Percentiles rank a stretch among this genome's conserved stretches.
These are phyloP conservation scores for Drosera capensis DNA, from an alignment of 148 eudicot species.

Conservation along the genomic window DNA sequence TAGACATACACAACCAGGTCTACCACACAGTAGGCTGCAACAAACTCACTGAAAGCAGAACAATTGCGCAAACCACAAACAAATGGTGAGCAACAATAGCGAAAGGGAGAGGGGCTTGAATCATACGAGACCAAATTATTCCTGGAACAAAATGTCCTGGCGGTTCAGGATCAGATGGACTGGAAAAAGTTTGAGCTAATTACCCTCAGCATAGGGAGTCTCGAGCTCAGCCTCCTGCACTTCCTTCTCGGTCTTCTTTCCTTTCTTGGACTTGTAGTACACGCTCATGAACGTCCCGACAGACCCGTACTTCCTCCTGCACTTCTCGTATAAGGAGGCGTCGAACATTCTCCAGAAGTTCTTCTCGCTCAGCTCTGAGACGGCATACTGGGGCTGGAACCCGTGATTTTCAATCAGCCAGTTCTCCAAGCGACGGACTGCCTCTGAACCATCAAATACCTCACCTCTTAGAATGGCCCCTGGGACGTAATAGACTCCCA, in stretches of 20 bases:
- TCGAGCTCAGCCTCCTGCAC: conserved; percentile 92
- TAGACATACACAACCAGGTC: no score
- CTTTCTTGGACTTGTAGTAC: conserved; percentile 79
- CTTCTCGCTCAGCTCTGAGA: conserved; percentile 68
- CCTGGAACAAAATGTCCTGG: no score
- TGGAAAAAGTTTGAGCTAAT: no score
- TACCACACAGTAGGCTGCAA: no score
- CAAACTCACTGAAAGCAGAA: no score
- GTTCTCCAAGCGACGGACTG: conserved; percentile 49
- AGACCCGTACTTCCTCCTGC: conserved; percentile 64
- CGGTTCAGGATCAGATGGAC: no score
- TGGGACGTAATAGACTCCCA: conserved; percentile 85
- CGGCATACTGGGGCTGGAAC: conserved; percentile 82
- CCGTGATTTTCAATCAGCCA: conserved; percentile 87
- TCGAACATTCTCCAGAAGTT: conserved; percentile 87
- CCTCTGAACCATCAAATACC: conserved; percentile 68
- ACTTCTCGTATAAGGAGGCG: conserved; percentile 55
- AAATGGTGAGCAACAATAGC: no score
- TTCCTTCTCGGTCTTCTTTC: conserved; percentile 80
- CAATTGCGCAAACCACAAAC: no score
- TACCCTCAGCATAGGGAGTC: no score
- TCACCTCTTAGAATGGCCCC: conserved; percentile 82
- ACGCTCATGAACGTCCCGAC: conserved; percentile 86
- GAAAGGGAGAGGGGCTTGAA: no score
- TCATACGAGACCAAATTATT: no score